phyloP scores from a whole-genome alignment of 2,329 filamentous ascomycete species.

The Trichoderma simmonsii region DNA sequence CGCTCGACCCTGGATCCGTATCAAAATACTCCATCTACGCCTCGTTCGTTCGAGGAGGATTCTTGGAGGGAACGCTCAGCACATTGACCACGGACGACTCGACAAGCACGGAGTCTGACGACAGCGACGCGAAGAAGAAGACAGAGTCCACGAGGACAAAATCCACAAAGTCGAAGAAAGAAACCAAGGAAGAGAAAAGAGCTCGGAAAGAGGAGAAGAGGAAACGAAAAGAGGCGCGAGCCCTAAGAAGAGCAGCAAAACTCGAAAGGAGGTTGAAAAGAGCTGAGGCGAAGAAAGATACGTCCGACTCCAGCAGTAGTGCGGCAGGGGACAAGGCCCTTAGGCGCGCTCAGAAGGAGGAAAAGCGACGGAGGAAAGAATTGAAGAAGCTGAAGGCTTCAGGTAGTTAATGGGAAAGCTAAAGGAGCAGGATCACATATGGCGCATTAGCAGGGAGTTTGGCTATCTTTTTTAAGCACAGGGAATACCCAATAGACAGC shows the following conservation, averaged over 20 bases:
- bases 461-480: constrained; percentile 23
- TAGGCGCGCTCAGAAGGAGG: constrained; percentile 42
- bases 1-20: constrained; percentile 51
- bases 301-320: constrained; percentile 29
- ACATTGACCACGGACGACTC: constrained; percentile 27
- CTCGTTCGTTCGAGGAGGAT: constrained; percentile 79
- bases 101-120: constrained; percentile 26
- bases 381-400: constrained; percentile 25
- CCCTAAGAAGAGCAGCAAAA: constrained; percentile 17
- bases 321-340: constrained; percentile 46
- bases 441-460: constrained; percentile 28
- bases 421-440: background rate
- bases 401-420: background rate
- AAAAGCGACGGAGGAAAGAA: constrained; percentile 37
- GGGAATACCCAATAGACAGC: constrained; percentile 30
- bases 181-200: constrained; percentile 23
- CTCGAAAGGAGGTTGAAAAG: constrained; percentile 28
- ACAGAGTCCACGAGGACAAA: constrained; percentile 12
- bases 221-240: constrained; percentile 30
- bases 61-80: constrained; percentile 67
- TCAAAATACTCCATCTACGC: constrained; percentile 69
- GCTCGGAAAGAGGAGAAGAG: constrained; percentile 25
- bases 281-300: constrained; percentile 27
- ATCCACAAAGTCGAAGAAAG: constrained; percentile 26
- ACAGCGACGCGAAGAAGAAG: constrained; percentile 33